Conservation (phyloP, 306 rosid genomes). For the Ammopiptanthus mongolicus region DNA sequence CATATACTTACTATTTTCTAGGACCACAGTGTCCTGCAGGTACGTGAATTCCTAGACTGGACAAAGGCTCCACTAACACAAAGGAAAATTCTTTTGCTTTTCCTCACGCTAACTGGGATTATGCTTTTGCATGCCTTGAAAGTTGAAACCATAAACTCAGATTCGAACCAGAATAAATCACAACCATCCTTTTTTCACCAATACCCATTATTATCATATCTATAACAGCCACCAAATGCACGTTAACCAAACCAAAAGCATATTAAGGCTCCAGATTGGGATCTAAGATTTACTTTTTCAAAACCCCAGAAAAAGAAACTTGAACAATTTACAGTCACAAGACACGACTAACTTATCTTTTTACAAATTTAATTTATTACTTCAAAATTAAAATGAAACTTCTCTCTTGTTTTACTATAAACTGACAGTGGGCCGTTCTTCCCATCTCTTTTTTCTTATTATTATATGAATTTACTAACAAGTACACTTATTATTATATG, state of each 20-base stretch:
- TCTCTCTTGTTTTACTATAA: neutral
- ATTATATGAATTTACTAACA: too few relatives aligned
- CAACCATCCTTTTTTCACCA: conserved; percentile 37
- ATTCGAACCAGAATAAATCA: conserved; percentile 28
- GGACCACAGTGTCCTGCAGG: conserved; percentile 30
- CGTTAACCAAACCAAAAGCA: conserved; percentile 30
- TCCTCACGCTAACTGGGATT: conserved; percentile 17
- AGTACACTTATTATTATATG: neutral
- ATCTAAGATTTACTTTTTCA: conserved; percentile 53
- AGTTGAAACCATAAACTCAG: conserved; percentile 20
- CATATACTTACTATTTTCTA: conserved; percentile 21
- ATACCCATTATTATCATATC: conserved; percentile 19
- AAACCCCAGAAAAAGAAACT: conserved; percentile 47
- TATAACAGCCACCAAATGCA: conserved; percentile 26
- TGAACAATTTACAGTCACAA: neutral
- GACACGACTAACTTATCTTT: conserved; percentile 15
- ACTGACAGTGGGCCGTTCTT: neutral
- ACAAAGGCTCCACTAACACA: conserved; percentile 56
- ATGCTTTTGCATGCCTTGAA: conserved; percentile 69
- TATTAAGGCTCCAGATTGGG: conserved; percentile 33
- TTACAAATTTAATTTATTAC: neutral
- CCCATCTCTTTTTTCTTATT: neutral
- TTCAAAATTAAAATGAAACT: neutral
- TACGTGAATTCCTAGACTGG: conserved; percentile 46
- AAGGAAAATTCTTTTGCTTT: conserved; percentile 55